A percentile compares a stretch with the other conserved stretches of the same genome.
Conservation (phyloP, 2,329 filamentous ascomycete genomes). For the Neopestalotiopsis sp. region DNA sequence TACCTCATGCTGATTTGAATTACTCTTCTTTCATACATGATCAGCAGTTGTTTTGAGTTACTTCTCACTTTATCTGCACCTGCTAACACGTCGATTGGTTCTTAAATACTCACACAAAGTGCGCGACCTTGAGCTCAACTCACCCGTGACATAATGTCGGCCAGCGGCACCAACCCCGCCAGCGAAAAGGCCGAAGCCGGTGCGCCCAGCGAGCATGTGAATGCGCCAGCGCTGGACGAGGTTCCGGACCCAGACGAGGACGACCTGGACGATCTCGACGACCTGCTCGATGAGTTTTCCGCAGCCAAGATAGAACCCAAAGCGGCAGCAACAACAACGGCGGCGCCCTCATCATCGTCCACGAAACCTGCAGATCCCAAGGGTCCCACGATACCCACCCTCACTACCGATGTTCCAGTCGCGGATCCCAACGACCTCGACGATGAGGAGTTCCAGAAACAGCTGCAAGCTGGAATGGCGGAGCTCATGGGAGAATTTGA, state of each 20-base stretch:
- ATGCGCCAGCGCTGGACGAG: conserved; percentile 50
- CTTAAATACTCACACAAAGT: neutral
- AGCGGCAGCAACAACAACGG: conserved; percentile 30
- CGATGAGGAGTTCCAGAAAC: conserved; percentile 82
- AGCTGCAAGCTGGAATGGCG: conserved; percentile 91
- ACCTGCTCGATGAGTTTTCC: conserved; percentile 92
- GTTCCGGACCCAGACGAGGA: conserved; percentile 92
- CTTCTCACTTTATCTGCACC: neutral
- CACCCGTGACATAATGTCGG: neutral
- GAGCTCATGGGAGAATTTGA: conserved; percentile 77
- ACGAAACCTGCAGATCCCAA: conserved; percentile 14
- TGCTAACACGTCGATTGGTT: neutral
- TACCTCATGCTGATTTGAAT: neutral
- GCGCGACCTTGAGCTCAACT: too few relatives aligned
- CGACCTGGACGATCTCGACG: conserved; percentile 89
- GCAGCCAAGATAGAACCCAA: conserved; percentile 62
- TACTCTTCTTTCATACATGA: neutral
- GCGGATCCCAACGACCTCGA: conserved; percentile 50
- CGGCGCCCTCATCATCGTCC: conserved; percentile 9
- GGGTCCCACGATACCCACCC: conserved; percentile 20
- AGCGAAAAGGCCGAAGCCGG: conserved; percentile 18
- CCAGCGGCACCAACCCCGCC: conserved; percentile 5
- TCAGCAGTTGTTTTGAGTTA: neutral
- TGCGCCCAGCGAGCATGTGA: conserved; percentile 28
- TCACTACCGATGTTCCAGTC: conserved; percentile 30